A percentile compares a stretch with the other conserved stretches of the same genome.
phyloP scores from a whole-genome alignment of 768 basidiomycete species.

The Termitomyces bulborhizus region DNA sequence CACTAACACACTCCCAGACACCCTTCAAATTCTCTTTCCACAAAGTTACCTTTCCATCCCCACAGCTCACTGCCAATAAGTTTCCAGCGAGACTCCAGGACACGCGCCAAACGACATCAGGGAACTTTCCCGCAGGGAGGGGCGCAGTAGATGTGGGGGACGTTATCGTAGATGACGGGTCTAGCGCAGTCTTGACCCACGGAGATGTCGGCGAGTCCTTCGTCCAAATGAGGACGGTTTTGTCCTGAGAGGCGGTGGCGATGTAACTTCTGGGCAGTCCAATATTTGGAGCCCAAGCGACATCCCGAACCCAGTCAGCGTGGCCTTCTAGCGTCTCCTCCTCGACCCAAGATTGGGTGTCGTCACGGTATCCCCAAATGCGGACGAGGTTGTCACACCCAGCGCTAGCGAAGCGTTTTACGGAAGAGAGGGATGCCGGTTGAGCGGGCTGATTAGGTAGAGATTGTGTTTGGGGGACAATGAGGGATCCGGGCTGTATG shows the following conservation, averaged over 20 bases:
- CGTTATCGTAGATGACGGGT: slow-evolving; percentile 53
- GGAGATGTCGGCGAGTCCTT: slow-evolving; percentile 68
- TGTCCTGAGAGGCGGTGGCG: slow-evolving; percentile 93
- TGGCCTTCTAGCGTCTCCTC: slow-evolving; percentile 91
- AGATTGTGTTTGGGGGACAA: slow-evolving; percentile 51
- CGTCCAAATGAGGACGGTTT: slow-evolving; percentile 88
- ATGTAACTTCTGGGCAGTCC: slow-evolving; percentile 93
- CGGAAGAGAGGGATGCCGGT: slow-evolving; percentile 39
- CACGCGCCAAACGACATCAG: slow-evolving; percentile 98
- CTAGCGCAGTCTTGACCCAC: slow-evolving; percentile 79
- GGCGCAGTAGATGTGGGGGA: slow-evolving; percentile 36
- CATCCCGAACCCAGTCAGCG: slow-evolving; percentile 96
- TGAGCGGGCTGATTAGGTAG: slow-evolving; percentile 39
- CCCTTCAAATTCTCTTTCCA: slow-evolving; percentile 98
- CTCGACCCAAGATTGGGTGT: slow-evolving; percentile 83
- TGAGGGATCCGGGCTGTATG: slow-evolving; percentile 77
- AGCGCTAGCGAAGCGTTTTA: slow-evolving; percentile 91
- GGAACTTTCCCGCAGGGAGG: slow-evolving; percentile 72
- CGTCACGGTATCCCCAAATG: slow-evolving; percentile 89
- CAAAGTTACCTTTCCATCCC: slow-evolving; percentile 94
- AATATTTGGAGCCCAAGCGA: slow-evolving; percentile 98
- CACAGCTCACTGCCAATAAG: slow-evolving; percentile 92
- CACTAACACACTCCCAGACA: slow-evolving; percentile 95
- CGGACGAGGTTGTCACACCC: slow-evolving; percentile 95
- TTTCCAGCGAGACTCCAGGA: slow-evolving; percentile 98